Evolutionary conservation across 2,329 filamentous ascomycete species (phyloP).

Genomic region (Fusarium nisikadoi): DNA sequence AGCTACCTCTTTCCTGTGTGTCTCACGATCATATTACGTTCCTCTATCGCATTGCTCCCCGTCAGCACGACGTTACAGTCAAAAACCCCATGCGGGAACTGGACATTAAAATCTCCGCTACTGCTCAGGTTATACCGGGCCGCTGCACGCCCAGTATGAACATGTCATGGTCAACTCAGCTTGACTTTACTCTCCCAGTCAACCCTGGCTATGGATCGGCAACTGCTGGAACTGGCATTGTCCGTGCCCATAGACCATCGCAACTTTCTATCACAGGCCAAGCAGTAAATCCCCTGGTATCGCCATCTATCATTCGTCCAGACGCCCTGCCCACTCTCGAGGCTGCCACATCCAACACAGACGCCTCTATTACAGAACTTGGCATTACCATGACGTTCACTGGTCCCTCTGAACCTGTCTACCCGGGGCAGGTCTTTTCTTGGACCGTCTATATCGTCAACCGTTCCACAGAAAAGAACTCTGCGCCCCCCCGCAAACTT

Average conservation of each 20-base stretch:
- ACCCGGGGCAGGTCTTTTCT: slow-evolving; percentile 73
- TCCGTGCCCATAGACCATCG: slow-evolving; percentile 69
- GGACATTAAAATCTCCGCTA: slow-evolving; percentile 69
- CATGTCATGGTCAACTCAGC: slow-evolving; percentile 74
- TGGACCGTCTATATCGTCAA: slow-evolving; percentile 84
- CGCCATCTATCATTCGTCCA: slow-evolving; percentile 67
- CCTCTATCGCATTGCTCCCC: slow-evolving; percentile 73
- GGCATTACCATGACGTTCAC: slow-evolving; percentile 81
- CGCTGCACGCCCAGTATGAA: slow-evolving; percentile 69
- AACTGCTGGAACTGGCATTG: slow-evolving; percentile 63
- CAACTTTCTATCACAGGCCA: slow-evolving; percentile 70
- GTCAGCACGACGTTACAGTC: slow-evolving; percentile 56
- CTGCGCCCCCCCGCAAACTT: slow-evolving; percentile 69
- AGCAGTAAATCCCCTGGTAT: slow-evolving; percentile 64
- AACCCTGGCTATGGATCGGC: slow-evolving; percentile 70
- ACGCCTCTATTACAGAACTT: slow-evolving; percentile 66
- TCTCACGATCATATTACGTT: slow-evolving; percentile 81
- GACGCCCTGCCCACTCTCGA: slow-evolving; percentile 70
- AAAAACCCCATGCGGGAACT: slow-evolving; percentile 64
- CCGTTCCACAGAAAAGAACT: slow-evolving; percentile 62
- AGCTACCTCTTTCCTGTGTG: slow-evolving; percentile 69
- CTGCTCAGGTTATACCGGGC: slow-evolving; percentile 64
- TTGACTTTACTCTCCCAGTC: slow-evolving; percentile 75
- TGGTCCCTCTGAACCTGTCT: slow-evolving; percentile 65
- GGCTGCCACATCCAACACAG: slow-evolving; percentile 59